phyloP scores from a whole-genome alignment of 1,139 yeast genomes.

The Candida dubliniensis region DNA sequence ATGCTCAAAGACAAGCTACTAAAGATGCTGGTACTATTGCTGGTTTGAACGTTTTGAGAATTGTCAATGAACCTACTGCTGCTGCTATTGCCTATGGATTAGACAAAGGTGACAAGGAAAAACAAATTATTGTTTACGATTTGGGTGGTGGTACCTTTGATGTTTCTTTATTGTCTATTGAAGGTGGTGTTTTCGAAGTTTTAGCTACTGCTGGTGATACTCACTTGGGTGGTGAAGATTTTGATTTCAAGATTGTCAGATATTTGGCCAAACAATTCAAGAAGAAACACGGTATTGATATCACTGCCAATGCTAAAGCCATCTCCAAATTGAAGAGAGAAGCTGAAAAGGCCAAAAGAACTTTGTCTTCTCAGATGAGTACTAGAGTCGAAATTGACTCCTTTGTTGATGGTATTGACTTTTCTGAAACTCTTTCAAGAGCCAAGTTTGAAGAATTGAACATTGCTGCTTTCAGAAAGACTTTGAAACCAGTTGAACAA shows the following conservation, averaged over 20 bases:
- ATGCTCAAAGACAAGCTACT: slow-evolving; percentile 98
- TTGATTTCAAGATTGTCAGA: slow-evolving; percentile 84
- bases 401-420: slow-evolving; percentile 92
- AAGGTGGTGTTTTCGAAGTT: slow-evolving; percentile 55
- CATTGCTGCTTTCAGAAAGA: slow-evolving; percentile 81
- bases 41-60: slow-evolving; percentile 90
- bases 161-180: slow-evolving; percentile 51
- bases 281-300: slow-evolving; percentile 83
- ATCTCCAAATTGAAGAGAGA: slow-evolving; percentile 90
- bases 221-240: slow-evolving; percentile 85
- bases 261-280: slow-evolving; percentile 83
- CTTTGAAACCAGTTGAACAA: slow-evolving; percentile 90
- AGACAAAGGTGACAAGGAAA: slow-evolving; percentile 66
- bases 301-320: slow-evolving; percentile 73
- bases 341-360: slow-evolving; percentile 96
- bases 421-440: slow-evolving; percentile 87
- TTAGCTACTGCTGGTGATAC: slow-evolving; percentile 56
- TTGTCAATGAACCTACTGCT: slow-evolving; percentile 97
- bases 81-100: slow-evolving; percentile 98
- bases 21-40: slow-evolving; percentile 98
- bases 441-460: slow-evolving; percentile 95
- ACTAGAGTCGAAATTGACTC: slow-evolving; percentile 94
- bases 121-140: slow-evolving; percentile 51
- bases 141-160: slow-evolving; percentile 59
- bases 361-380: slow-evolving; percentile 86